Percentiles rank a stretch among this genome's conserved stretches.
Evolutionary conservation across 768 basidiomycete species (phyloP).

Genomic region (Hydnomerulius pinastri): DNA sequence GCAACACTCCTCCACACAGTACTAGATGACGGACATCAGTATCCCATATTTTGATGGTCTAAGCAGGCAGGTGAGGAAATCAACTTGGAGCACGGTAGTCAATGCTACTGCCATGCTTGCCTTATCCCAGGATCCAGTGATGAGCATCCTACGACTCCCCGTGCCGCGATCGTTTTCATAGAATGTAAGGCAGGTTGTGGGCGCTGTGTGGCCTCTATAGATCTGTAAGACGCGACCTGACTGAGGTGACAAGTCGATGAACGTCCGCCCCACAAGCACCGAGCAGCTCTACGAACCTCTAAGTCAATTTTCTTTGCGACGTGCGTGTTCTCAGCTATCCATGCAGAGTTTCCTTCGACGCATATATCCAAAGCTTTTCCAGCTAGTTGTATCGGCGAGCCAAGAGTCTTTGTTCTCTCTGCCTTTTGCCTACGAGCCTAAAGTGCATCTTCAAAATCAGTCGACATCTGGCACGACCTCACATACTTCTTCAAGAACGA

Average conservation of each 20-base stretch:
- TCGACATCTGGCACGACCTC: background rate
- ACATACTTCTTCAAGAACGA: slow-evolving; percentile 31
- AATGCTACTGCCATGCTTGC: slow-evolving; percentile 35
- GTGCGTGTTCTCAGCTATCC: slow-evolving; percentile 88
- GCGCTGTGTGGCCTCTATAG: slow-evolving; percentile 84
- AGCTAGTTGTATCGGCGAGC: slow-evolving; percentile 74
- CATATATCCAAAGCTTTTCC: slow-evolving; percentile 76
- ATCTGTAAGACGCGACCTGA: slow-evolving; percentile 76
- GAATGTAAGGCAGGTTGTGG: slow-evolving; percentile 84
- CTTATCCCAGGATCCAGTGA: slow-evolving; percentile 96
- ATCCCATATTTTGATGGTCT: slow-evolving; percentile 92
- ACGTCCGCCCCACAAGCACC: slow-evolving; percentile 1
- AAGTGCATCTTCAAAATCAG: slow-evolving; percentile 3
- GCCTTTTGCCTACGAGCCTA: slow-evolving; percentile 77
- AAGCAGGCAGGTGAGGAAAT: slow-evolving; percentile 17
- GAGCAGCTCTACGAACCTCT: slow-evolving; percentile 49
- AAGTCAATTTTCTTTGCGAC: slow-evolving; percentile 73
- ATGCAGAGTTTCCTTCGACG: slow-evolving; percentile 65
- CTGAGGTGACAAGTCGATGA: slow-evolving; percentile 42
- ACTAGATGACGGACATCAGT: slow-evolving; percentile 49
- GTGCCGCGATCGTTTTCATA: slow-evolving; percentile 43
- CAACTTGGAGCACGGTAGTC: background rate
- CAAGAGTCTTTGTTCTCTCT: slow-evolving; percentile 66
- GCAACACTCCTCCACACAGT: background rate
- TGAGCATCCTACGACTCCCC: slow-evolving; percentile 53